Evolutionary conservation across 129 eudicot genomes (phyloP).

Genomic region (carrot (Daucus carota)): DNA sequence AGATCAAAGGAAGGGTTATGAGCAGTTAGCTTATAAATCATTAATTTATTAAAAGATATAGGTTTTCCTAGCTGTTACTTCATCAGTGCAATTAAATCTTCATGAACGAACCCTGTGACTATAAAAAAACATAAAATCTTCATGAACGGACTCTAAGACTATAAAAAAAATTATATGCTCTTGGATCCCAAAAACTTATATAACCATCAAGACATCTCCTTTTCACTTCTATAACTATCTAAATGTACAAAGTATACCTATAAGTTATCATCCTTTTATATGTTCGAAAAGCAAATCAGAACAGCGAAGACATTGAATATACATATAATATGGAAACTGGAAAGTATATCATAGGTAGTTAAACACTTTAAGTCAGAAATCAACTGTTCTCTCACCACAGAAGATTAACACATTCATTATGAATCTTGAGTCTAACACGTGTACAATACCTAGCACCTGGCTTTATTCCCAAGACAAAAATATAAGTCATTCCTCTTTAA

Average conservation of each 20-base stretch:
- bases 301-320: not conserved
- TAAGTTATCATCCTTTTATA: not conserved
- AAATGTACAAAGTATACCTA: not conserved
- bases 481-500: not conserved
- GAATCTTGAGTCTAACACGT: not conserved
- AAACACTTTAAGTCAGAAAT: not conserved
- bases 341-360: not conserved
- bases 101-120: no score
- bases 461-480: not conserved
- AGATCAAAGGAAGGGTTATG: not conserved
- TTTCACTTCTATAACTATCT: not conserved
- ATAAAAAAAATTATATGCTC: no score
- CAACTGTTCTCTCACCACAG: not conserved
- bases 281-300: not conserved
- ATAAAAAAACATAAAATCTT: no score
- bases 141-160: no score
- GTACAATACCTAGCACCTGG: not conserved
- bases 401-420: not conserved
- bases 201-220: not conserved
- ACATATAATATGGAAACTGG: not conserved
- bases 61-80: no score
- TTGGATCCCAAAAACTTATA: no score
- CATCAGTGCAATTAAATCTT: no score
- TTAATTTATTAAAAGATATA: no score
- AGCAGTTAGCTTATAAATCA: not conserved